Evolutionary conservation across 2,329 filamentous ascomycete species (phyloP), one percentile per base, ranked within the genome.

Genomic region (Epichloe sp.): DNA sequence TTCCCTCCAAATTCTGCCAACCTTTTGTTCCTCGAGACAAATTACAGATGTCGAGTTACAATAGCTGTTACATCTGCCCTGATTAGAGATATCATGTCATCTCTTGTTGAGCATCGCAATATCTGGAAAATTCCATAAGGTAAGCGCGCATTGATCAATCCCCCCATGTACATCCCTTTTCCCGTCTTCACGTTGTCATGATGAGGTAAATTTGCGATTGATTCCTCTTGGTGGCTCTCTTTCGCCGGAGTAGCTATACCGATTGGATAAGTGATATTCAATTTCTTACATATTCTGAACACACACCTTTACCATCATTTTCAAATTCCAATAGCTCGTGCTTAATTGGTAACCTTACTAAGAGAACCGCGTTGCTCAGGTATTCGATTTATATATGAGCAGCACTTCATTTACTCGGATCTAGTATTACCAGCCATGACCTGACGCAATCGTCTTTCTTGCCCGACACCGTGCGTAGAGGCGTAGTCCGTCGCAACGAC

Each of bases 141-240:
- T 53, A 48, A 50, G 52, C 40, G 8, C 38, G 5, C 3, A 36
- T 10, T 5, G 5, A 36, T 15, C 19, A 50, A 26, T 40, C 55
- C 35, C 36, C 36, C 36, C 14, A 1, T 17, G 4, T 21, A 38
- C 49, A 51, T 46, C 52, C 50, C 49, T 4, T 44, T 52, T 38
- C 52, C 55, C 53, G 43, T 11, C 36, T 31, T 26, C 34, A 23
- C 41, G 53, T 53, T 56, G 66, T 60, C 60, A 85, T 87, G 90
- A 95, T 95, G 89, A 85, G 76, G 86, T 68, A 95, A 49, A 95
- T 96, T 96, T 96, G 89, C 90, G 89, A 91, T 91, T 94, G 89
- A 96, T 85, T 79, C 76, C 73, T 69, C 70, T 70, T 74, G 82
- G 81, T 90, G 88, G 88, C 77, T 74, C 86, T 82, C 88, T 85